phyloP scores from a whole-genome alignment of 148 eudicot genomes.

The Rhododendron griersonianum region DNA sequence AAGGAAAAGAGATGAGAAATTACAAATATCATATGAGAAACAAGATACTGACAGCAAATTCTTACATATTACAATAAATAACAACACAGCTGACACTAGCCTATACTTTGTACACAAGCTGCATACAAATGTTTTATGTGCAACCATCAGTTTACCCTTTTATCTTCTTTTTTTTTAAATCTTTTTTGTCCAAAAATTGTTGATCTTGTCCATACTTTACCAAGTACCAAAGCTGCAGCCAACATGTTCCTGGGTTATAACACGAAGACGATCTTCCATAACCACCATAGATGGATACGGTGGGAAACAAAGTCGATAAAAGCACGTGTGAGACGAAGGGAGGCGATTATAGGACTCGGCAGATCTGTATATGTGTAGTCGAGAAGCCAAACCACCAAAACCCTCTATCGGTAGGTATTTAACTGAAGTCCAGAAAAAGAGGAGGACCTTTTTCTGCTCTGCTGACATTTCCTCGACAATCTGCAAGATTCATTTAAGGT shows the following conservation, averaged over 20 bases:
- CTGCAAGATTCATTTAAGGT: constrained; percentile 27
- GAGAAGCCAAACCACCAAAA: constrained; percentile 73
- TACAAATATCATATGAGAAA: constrained; percentile 4
- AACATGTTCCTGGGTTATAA: constrained; percentile 77
- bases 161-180: neutral
- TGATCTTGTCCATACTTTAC: constrained; percentile 18
- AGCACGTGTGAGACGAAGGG: constrained; percentile 94
- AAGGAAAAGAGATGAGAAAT: neutral
- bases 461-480: constrained; percentile 52
- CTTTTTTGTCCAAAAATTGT: neutral
- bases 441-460: constrained; percentile 69
- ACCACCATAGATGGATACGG: constrained; percentile 41
- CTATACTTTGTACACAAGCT: constrained; percentile 10
- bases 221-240: constrained; percentile 90
- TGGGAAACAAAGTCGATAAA: constrained; percentile 67
- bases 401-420: constrained; percentile 82
- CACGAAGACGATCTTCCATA: constrained; percentile 56
- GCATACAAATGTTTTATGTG: constrained; percentile 21
- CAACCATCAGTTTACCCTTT: constrained; percentile 7
- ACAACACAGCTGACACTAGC: constrained; percentile 3
- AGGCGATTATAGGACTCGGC: constrained; percentile 41
- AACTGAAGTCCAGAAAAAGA: constrained; percentile 93
- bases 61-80: constrained; percentile 8
- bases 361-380: constrained; percentile 53
- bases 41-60: neutral